Evolutionary conservation across 345 rosid genomes (phyloP), one percentile per base, ranked within the genome.

Genomic region (Carallia brachiata): DNA sequence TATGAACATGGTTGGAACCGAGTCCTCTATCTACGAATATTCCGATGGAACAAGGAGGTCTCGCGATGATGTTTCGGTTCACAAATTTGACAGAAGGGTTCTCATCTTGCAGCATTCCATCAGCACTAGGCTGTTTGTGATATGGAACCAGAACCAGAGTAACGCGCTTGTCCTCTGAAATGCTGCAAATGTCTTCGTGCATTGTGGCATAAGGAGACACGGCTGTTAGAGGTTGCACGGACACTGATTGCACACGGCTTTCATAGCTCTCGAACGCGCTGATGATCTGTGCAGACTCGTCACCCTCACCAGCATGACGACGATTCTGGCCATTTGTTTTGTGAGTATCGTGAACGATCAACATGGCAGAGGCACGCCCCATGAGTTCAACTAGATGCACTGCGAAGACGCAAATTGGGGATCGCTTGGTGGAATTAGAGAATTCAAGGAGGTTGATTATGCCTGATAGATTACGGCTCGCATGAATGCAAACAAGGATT

Each of bases 331-430:
- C 64, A n/a, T 2, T 1, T 15, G 9, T 52, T 10, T 52, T 63
- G 39, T 68, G 10, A 7, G 79, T 70, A 19, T 85, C 83, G 28
- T 91, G 84, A 75, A 82, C 70, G 13, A 91, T 82, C 31, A 91
- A 74, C 88, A 91, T 68, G 0, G 91, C 81, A n/a, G 87, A 74
- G 52, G 85, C 68, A 18, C 88, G 78, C 66, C 74, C 82, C 0
- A 82, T 77, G 63, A 87, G 85, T 74, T 86, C 90, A 6, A 89
- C 81, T 5, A 91, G 78, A 71, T 87, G 92, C 63, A 80, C 64
- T 0, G 86, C 91, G 1, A 75, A 78, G 61, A 83, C 66, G 36
- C 23, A 53, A 40, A 84, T 78, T 19, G 81, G 85, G 31, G 85
- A 80, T 67, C 56, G 5, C 47, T 69, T 73, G 4, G 86, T 84